phyloP scores from a whole-genome alignment of 768 basidiomycete species.

The Leccinum boreale region DNA sequence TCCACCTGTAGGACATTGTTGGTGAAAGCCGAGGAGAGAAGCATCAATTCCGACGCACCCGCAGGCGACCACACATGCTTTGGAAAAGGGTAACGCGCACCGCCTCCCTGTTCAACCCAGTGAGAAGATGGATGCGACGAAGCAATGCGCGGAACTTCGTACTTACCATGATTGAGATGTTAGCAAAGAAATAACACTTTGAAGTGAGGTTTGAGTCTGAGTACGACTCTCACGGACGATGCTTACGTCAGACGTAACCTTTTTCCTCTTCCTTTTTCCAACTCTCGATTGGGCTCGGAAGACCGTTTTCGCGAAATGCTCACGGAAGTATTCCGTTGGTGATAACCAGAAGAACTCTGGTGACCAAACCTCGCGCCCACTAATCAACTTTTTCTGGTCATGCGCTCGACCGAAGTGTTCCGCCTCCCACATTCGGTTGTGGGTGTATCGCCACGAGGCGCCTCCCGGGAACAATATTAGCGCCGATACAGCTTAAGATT shows the following conservation, averaged over 20 bases:
- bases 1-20: conserved; percentile 55
- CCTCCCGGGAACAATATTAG: neutral
- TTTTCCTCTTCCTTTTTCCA: neutral
- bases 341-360: conserved; percentile 4
- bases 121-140: neutral
- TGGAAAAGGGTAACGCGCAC: conserved; percentile 86
- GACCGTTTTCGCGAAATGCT: neutral
- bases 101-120: conserved; percentile 59
- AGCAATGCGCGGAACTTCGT: neutral
- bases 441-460: conserved; percentile 1
- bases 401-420: neutral
- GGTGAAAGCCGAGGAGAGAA: neutral
- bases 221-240: neutral
- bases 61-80: conserved; percentile 95
- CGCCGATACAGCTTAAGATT: conserved; percentile 7
- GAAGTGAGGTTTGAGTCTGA: too few relatives aligned
- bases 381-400: neutral
- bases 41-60: conserved; percentile 42
- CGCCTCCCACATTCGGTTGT: conserved; percentile 4
- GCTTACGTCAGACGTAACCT: neutral
- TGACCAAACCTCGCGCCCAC: neutral
- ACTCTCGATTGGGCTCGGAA: neutral
- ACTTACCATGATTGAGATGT: conserved; percentile 5
- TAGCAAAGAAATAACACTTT: too few relatives aligned
- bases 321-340: conserved; percentile 5